Evolutionary conservation across 495 filamentous ascomycete species (phyloP), one percentile per base, ranked within the genome.

Genomic region (Lentithecium fluviatile): DNA sequence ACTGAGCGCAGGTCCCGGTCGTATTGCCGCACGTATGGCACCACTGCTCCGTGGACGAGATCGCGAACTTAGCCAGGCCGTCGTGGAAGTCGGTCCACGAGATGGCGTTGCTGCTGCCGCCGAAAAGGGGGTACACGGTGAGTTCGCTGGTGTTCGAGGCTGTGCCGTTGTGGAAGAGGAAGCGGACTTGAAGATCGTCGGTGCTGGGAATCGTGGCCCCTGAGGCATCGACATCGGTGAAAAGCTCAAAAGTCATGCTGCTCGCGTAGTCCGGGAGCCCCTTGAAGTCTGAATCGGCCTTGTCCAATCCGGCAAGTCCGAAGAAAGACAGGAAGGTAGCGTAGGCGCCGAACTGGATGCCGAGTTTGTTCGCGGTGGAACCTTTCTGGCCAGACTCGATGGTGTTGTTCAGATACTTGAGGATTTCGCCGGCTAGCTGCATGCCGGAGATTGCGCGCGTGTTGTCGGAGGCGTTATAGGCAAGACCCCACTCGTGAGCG

Each of bases 121-220:
- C 69, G 58, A 95, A 93, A 2, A 95, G 78, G 2, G 88, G 84
- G 71, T 83, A 92, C 3, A 77, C 67, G 1, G 53, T 62, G 6
- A 87, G 80, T 23, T 76, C 70, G 25, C 71, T 73, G 10, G 69
- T 62, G 19, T 78, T 72, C n/a, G 80, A 79, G 13, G 82, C 79
- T 13, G 88, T 88, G 43, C 87, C 88, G 70, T 95, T 95, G 65
- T 83, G 80, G 72, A 92, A 83, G 11, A 88, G 73, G 75, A 92
- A 91, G 38, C 90, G 83, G 26, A 95, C 86, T 60, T 78, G 83
- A 37, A 93, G 77, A 43, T 89, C 78, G 19, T 80, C 74, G 6
- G 70, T 62, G 32, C 68, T 66, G 0, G 87, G 86, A n/a, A n/a
- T n/a, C 61, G 79, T 87, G 70, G 61, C 69, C 60, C 19, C 62